phyloP scores from a whole-genome alignment of 2,329 filamentous ascomycete species.

The Shiraia sp. region DNA sequence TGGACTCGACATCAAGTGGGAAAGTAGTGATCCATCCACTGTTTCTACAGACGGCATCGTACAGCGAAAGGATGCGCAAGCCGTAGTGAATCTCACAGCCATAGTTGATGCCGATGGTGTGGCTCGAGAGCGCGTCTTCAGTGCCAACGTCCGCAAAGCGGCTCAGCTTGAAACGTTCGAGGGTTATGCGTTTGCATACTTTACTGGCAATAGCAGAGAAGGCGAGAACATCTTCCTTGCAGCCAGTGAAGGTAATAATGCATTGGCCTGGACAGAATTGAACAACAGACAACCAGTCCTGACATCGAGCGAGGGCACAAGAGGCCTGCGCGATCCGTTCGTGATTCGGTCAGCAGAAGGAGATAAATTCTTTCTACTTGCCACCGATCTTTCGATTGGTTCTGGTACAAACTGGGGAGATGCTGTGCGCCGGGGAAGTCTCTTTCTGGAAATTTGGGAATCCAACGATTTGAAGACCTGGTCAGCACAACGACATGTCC shows the following conservation, averaged over 20 bases:
- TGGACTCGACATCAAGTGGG: conserved; percentile 42
- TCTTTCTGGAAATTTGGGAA: conserved; percentile 60
- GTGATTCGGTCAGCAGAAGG: conserved; percentile 57
- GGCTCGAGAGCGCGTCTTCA: conserved; percentile 34
- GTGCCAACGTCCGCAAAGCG: conserved; percentile 42
- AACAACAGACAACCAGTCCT: conserved; percentile 55
- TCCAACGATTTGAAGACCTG: conserved; percentile 56
- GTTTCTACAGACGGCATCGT: conserved; percentile 45
- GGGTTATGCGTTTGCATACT: conserved; percentile 59
- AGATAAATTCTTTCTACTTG: conserved; percentile 57
- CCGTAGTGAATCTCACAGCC: conserved; percentile 43
- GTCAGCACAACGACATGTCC: conserved; percentile 56
- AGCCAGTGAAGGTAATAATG: conserved; percentile 57
- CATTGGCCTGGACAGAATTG: conserved; percentile 55
- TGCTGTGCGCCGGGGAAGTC: conserved; percentile 53
- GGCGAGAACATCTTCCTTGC: conserved; percentile 60
- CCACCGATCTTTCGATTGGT: conserved; percentile 59
- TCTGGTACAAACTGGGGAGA: conserved; percentile 58
- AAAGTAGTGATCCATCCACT: conserved; percentile 39
- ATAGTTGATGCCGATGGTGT: conserved; percentile 30
- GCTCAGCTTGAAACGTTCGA: conserved; percentile 41
- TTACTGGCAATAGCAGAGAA: conserved; percentile 49
- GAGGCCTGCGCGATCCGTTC: conserved; percentile 58
- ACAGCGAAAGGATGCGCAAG: conserved; percentile 33
- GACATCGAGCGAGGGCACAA: conserved; percentile 53